These are phyloP conservation scores for Oryza nivara DNA, from an alignment of 176 grass and related monocot genomes.

Conservation along the genomic window DNA sequence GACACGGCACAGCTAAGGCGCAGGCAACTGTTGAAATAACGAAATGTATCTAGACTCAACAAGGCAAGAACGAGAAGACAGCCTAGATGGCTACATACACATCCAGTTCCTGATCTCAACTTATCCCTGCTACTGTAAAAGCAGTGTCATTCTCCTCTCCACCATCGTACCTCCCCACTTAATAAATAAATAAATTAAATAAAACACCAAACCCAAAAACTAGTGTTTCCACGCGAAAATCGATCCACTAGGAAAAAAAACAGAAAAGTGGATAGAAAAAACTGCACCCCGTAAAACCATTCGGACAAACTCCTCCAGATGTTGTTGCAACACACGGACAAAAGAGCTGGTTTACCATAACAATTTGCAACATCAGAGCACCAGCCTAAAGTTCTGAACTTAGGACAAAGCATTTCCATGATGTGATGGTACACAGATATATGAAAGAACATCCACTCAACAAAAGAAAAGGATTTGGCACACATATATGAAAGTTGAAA, in stretches of 20 bases:
- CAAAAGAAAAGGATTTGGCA: neutral
- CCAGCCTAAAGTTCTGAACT: neutral
- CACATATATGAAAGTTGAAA: neutral
- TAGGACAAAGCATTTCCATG: neutral
- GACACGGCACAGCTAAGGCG: neutral
- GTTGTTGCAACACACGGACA: neutral
- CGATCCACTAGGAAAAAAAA: too few relatives aligned
- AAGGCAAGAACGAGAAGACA: neutral
- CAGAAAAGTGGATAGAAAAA: too few relatives aligned
- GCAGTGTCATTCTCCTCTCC: too few relatives aligned
- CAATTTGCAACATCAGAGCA: neutral
- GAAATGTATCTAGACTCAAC: neutral
- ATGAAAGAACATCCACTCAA: neutral
- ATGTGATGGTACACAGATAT: neutral
- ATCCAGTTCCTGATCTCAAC: neutral
- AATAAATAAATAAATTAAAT: too few relatives aligned
- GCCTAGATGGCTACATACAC: neutral
- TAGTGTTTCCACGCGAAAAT: too few relatives aligned
- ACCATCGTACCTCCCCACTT: too few relatives aligned
- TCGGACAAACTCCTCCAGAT: too few relatives aligned
- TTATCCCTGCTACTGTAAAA: too few relatives aligned
- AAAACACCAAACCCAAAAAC: too few relatives aligned
- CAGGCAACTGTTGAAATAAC: neutral
- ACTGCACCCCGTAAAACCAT: too few relatives aligned
- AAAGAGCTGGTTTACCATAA: neutral